Base-by-base conservation (phyloP, 225 moss, liverwort and hornwort genomes). In the Polytrichum formosum region DNA sequence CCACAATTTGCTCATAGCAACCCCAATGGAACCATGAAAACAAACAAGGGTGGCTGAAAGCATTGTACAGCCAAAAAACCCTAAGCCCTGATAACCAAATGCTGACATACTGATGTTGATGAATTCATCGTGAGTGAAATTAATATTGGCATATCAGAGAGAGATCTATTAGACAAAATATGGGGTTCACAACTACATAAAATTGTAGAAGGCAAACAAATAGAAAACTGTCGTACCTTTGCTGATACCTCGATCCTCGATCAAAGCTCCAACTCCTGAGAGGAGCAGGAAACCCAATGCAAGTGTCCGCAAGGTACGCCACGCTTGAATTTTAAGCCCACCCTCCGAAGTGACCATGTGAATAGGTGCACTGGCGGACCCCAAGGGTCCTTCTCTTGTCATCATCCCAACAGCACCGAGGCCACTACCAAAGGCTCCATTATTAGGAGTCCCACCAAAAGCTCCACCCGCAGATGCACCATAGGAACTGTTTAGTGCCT, bases 331-430 rank as follows among this genome's bases (percentile, higher is more conserved):
- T 72, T 72, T 72, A 6, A 72, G 72, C 25, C 72, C 72, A 19
- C 72, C 72, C 21, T 72, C 72, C 8, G 63, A 37, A 72, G 72
- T 72, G 72, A 72, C 64, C 62, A 72, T 72, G n/a, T 72, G 72
- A 20, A 72, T 72, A 22, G 72, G 72, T 8, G 72, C 72, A 53
- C 33, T 63, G 5, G 72, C 28, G 4, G 72, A 63, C 27, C 72
- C 72, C 53, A 72, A 72, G 17, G 64, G 63, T 62, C 72, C 63
- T 5, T 72, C 63, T 63, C 26, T 72, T 23, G 72, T 72, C 64
- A 64, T 64, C 72, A 28, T 64, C 28, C 72, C 72, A 26, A 64
- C 7, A 7, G 46, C 53, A 26, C 72, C 72, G 16, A 72, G 27
- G 30, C 56, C 69, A 21, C 56, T 58, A 20, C 69, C 58, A 30